phyloP scores from a whole-genome alignment of 257 asterid genomes.

The Gentiana straminea region DNA sequence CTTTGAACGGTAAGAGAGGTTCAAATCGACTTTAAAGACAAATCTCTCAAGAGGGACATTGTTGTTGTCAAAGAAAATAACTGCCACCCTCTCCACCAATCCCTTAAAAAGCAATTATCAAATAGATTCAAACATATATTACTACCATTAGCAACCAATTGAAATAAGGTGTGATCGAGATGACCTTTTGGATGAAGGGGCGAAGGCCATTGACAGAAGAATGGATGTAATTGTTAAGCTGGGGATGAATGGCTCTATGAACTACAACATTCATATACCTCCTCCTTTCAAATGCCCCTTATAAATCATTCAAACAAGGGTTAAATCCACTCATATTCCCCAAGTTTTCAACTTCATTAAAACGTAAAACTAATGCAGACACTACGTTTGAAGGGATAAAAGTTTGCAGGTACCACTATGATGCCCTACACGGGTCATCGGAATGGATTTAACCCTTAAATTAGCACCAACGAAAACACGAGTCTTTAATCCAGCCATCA shows the following conservation, averaged over 20 bases:
- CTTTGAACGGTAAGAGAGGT: slow-evolving; percentile 44
- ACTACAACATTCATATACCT: slow-evolving; percentile 81
- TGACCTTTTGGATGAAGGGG: slow-evolving; percentile 67
- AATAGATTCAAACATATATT: too few relatives aligned
- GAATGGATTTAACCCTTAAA: too few relatives aligned
- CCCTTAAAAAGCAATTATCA: slow-evolving; percentile 32
- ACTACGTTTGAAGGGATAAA: too few relatives aligned
- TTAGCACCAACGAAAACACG: too few relatives aligned
- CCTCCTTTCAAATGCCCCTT: slow-evolving; percentile 87
- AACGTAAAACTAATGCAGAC: too few relatives aligned
- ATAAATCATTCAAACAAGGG: slow-evolving; percentile 2
- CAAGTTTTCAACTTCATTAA: too few relatives aligned
- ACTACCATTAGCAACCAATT: too few relatives aligned
- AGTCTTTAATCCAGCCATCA: too few relatives aligned
- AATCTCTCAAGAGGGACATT: slow-evolving; percentile 69
- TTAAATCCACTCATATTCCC: too few relatives aligned
- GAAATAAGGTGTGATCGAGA: background rate
- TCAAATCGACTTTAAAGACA: slow-evolving; percentile 66
- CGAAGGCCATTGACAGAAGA: slow-evolving; percentile 66
- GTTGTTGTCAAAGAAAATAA: slow-evolving; percentile 45
- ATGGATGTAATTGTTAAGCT: slow-evolving; percentile 55
- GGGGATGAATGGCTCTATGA: slow-evolving; percentile 73
- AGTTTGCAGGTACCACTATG: too few relatives aligned
- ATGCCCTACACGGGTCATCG: too few relatives aligned
- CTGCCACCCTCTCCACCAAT: slow-evolving; percentile 80